Conservation (phyloP, 306 rosid species). For the Cyclanthera cordifolia region DNA sequence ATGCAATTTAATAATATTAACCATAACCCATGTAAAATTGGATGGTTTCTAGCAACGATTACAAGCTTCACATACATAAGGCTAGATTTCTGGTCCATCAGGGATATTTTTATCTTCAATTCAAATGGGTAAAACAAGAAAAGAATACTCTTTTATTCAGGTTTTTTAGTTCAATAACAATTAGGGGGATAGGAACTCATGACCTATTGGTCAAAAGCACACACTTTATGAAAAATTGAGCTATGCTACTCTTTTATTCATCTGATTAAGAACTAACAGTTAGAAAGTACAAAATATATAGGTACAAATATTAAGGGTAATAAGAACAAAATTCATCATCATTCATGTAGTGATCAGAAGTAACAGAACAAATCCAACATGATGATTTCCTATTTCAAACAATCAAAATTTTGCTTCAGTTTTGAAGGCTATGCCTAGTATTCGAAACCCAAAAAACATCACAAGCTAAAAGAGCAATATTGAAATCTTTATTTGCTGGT, state of each 20-base stretch:
- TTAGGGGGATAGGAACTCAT: too few relatives aligned
- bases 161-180: too few relatives aligned
- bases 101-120: not conserved
- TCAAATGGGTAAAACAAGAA: not conserved
- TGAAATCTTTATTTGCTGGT: not conserved
- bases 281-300: not conserved
- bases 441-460: not conserved
- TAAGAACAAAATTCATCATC: not conserved
- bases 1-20: not conserved
- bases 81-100: not conserved
- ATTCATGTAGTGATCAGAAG: not conserved
- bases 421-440: not conserved
- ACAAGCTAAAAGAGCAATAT: not conserved
- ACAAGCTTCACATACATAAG: not conserved
- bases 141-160: not conserved
- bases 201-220: too few relatives aligned
- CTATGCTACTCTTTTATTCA: too few relatives aligned
- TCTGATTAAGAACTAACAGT: not conserved
- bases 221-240: too few relatives aligned
- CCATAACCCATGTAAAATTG: not conserved
- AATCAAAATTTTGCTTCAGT: not conserved
- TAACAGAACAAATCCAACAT: not conserved
- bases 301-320: not conserved
- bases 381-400: not conserved
- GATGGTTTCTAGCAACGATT: not conserved